Evolutionary conservation across 306 rosid species (phyloP).

Genomic region (Purshia tridentata): DNA sequence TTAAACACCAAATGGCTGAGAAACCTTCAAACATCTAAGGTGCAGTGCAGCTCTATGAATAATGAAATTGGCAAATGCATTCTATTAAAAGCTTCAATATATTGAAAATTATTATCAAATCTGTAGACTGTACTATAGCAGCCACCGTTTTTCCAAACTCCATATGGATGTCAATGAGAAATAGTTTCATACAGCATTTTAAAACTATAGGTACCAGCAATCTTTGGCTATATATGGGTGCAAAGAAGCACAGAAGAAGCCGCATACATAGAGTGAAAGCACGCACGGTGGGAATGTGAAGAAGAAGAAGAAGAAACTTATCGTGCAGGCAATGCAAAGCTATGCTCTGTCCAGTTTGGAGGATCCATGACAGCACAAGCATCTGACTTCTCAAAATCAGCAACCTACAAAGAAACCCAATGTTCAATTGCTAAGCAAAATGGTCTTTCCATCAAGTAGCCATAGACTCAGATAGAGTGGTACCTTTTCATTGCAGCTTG

Average conservation of each 20-base stretch:
- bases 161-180: neutral
- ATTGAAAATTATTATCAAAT: neutral
- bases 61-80: neutral
- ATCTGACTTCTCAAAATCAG: conserved; percentile 77
- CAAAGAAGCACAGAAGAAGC: conserved; percentile 21
- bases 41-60: neutral
- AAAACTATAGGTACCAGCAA: neutral
- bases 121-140: neutral
- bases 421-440: neutral
- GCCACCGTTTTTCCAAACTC: conserved; percentile 17
- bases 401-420: conserved; percentile 49
- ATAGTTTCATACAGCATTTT: conserved; percentile 1
- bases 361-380: conserved; percentile 83
- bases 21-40: too few relatives aligned
- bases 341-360: conserved; percentile 69
- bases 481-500: conserved; percentile 77
- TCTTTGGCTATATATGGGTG: conserved; percentile 4
- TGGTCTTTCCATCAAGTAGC: too few relatives aligned
- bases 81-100: neutral
- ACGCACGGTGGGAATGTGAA: conserved; percentile 3
- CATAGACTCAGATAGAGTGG: neutral
- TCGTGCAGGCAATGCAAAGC: conserved; percentile 75
- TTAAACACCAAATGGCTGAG: too few relatives aligned
- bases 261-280: conserved; percentile 12
- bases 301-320: conserved; percentile 4